Conservation (phyloP, 768 basidiomycete genomes). For the Tremella mesenterica region DNA sequence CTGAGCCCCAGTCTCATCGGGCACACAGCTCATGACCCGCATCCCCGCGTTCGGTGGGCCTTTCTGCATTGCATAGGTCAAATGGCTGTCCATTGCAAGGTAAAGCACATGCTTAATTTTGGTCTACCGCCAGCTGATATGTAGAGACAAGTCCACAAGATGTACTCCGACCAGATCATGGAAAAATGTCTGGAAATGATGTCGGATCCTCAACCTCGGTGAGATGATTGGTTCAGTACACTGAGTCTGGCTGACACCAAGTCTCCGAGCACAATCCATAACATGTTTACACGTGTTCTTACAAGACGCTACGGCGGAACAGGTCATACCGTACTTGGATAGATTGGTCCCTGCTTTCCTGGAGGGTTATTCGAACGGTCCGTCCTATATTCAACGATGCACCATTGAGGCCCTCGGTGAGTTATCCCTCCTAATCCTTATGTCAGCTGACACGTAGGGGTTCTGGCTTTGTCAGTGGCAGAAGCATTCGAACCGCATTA, state of each 20-base stretch:
- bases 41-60: conserved; percentile 65
- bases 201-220: conserved; percentile 68
- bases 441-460: not conserved
- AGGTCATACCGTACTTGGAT: conserved; percentile 67
- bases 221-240: too few species aligned
- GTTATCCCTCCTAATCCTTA: not conserved
- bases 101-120: not conserved
- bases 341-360: conserved; percentile 62
- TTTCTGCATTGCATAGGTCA: conserved; percentile 79
- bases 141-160: conserved; percentile 68
- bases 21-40: conserved; percentile 67
- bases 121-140: not conserved
- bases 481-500: conserved; percentile 52
- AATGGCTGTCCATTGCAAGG: conserved; percentile 42
- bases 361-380: conserved; percentile 8
- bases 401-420: conserved; percentile 63
- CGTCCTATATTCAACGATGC: conserved; percentile 70
- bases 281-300: conserved; percentile 86
- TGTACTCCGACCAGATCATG: conserved; percentile 52
- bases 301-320: conserved; percentile 68
- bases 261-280: conserved; percentile 78
- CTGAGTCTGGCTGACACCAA: conserved; percentile 38
- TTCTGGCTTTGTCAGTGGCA: conserved; percentile 45
- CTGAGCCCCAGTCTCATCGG: conserved; percentile 26
- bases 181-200: conserved; percentile 62